Evolutionary conservation across 2,329 filamentous ascomycete species (phyloP).

Genomic region (Pyricularia sp.): DNA sequence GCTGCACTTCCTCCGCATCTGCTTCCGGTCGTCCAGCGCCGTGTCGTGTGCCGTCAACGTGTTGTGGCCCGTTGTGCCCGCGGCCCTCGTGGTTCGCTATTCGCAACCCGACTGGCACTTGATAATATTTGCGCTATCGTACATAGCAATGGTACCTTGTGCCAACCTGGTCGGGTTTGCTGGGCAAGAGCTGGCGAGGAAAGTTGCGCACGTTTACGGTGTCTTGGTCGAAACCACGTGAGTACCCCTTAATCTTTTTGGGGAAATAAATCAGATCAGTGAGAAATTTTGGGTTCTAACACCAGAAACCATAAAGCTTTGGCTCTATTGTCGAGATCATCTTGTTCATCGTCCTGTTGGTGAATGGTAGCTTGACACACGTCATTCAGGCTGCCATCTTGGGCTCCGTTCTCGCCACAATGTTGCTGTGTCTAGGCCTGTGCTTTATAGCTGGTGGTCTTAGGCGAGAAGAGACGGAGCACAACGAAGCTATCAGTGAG

Average conservation of each 20-base stretch:
- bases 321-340: slow-evolving; percentile 75
- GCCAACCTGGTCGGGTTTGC: slow-evolving; percentile 70
- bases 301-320: slow-evolving; percentile 27
- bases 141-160: slow-evolving; percentile 68
- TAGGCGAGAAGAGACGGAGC: slow-evolving; percentile 56
- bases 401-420: slow-evolving; percentile 73
- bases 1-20: slow-evolving; percentile 52
- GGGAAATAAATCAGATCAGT: background rate
- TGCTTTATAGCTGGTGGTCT: slow-evolving; percentile 75
- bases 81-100: slow-evolving; percentile 55
- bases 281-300: background rate
- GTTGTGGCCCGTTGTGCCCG: slow-evolving; percentile 67
- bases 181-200: slow-evolving; percentile 61
- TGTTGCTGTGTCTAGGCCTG: slow-evolving; percentile 68
- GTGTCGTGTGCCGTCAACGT: slow-evolving; percentile 58
- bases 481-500: slow-evolving; percentile 69
- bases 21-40: slow-evolving; percentile 47
- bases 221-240: slow-evolving; percentile 51
- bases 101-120: slow-evolving; percentile 34
- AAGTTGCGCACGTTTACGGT: slow-evolving; percentile 64
- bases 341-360: slow-evolving; percentile 68
- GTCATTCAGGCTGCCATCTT: slow-evolving; percentile 79
- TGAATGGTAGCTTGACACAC: slow-evolving; percentile 37
- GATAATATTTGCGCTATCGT: slow-evolving; percentile 60
- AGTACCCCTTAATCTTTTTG: slow-evolving; percentile 11